These are phyloP conservation scores for Ceratocystis cacaofunesta DNA, from an alignment of 2,329 filamentous ascomycete genomes.

Conservation along the genomic window DNA sequence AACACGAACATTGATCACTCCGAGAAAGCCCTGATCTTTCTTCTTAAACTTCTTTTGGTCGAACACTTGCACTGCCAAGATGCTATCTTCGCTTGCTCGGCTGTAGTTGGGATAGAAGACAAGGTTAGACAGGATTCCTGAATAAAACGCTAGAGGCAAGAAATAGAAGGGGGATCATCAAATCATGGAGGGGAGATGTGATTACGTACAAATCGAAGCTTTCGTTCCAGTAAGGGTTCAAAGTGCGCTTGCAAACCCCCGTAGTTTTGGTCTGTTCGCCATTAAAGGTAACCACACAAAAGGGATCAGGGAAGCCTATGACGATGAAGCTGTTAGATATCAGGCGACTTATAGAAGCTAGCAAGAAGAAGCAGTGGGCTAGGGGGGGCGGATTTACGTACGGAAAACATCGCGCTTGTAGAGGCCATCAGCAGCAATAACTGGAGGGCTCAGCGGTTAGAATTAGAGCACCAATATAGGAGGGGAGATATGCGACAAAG, in stretches of 20 bases:
- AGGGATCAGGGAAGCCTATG: conserved; percentile 88
- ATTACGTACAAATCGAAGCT: conserved; percentile 77
- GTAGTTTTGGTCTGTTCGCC: conserved; percentile 99
- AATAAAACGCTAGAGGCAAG: background rate
- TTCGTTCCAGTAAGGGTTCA: conserved; percentile 99
- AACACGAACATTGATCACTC: conserved; percentile 92
- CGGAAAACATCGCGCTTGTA: conserved; percentile 99
- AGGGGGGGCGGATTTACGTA: conserved; percentile 37
- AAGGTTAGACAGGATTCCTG: background rate
- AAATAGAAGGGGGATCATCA: conserved; percentile 22
- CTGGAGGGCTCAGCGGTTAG: conserved; percentile 34
- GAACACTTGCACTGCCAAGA: conserved; percentile 94
- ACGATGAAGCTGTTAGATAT: background rate
- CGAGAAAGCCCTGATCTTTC: conserved; percentile 98
- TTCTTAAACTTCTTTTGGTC: conserved; percentile 99
- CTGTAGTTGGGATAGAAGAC: conserved; percentile 32
- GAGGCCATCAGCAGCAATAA: conserved; percentile 94
- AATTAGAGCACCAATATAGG: background rate
- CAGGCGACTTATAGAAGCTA: too few species aligned
- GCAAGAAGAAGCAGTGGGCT: too few species aligned
- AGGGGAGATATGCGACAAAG: background rate
- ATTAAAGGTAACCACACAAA: conserved; percentile 90
- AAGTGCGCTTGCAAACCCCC: conserved; percentile 85
- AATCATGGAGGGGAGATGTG: too few species aligned
- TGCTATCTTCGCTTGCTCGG: conserved; percentile 84